Evolutionary conservation across 495 filamentous ascomycete genomes (phyloP).

Genomic region (Diplogelasinospora grovesii): DNA sequence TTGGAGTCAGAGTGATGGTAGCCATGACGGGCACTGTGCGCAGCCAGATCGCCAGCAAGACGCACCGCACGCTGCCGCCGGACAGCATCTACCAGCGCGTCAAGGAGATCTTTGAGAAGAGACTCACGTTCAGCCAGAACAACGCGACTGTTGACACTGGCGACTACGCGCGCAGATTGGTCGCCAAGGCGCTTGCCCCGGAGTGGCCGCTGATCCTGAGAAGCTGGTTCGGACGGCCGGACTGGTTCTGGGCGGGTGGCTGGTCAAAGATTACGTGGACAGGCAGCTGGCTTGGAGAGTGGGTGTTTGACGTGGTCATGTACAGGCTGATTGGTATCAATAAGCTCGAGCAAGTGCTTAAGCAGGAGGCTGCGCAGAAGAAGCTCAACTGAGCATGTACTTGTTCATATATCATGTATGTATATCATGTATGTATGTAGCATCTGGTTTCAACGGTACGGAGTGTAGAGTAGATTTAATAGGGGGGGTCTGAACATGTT

Average conservation of each 20-base stretch:
- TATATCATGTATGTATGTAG: background rate
- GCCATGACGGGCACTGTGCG: constrained; percentile 46
- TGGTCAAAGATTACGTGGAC: constrained; percentile 26
- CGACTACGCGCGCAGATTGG: constrained; percentile 30
- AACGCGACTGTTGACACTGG: constrained; percentile 34
- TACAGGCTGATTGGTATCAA: constrained; percentile 34
- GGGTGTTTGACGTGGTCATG: constrained; percentile 30
- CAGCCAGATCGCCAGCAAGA: constrained; percentile 35
- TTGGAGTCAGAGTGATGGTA: constrained; percentile 48
- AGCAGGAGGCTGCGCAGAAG: constrained; percentile 24
- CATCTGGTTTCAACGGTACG: no score
- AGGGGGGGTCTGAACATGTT: no score
- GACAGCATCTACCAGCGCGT: constrained; percentile 36
- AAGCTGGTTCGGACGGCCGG: constrained; percentile 37
- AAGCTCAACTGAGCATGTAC: constrained; percentile 12
- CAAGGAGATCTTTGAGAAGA: constrained; percentile 33
- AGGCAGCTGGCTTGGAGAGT: constrained; percentile 30
- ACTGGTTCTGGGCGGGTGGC: constrained; percentile 45
- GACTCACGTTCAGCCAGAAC: constrained; percentile 40
- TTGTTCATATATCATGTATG: no score
- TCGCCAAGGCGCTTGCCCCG: constrained; percentile 26
- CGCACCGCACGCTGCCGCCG: constrained; percentile 30
- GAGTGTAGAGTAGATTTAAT: no score
- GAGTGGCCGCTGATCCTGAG: constrained; percentile 30
- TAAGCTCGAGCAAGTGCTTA: constrained; percentile 31